These are phyloP conservation scores for Teunomyces funiuensis DNA, from an alignment of 805 yeast genomes.

Conservation along the genomic window DNA sequence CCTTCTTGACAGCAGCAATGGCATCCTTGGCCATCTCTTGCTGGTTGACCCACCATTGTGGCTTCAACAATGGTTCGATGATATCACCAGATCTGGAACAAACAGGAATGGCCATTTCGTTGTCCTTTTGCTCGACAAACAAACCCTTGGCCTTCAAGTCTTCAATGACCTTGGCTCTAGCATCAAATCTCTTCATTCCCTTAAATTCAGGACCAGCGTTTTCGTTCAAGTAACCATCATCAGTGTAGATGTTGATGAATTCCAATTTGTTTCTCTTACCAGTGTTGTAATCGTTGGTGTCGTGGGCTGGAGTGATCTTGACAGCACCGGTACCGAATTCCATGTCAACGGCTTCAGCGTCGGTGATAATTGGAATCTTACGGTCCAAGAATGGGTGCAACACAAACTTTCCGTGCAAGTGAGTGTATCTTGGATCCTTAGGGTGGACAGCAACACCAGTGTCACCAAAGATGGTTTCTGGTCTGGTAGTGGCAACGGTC, in stretches of 20 bases:
- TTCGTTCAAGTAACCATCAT: slow-evolving; percentile 87
- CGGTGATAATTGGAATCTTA: slow-evolving; percentile 83
- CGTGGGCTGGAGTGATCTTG: slow-evolving; percentile 98
- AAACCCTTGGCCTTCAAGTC: slow-evolving; percentile 72
- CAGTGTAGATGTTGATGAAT: slow-evolving; percentile 86
- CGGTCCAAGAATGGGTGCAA: slow-evolving; percentile 88
- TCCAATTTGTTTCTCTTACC: slow-evolving; percentile 93
- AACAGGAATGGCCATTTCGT: slow-evolving; percentile 91
- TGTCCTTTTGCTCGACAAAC: slow-evolving; percentile 81
- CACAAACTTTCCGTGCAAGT: slow-evolving; percentile 90
- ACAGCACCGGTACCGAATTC: slow-evolving; percentile 99
- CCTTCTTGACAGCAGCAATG: slow-evolving; percentile 77
- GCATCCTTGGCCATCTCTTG: slow-evolving; percentile 85
- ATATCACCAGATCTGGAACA: slow-evolving; percentile 97
- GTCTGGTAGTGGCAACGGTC: slow-evolving; percentile 97
- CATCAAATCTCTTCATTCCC: slow-evolving; percentile 93
- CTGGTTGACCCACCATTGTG: slow-evolving; percentile 99
- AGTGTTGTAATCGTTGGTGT: slow-evolving; percentile 92
- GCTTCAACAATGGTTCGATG: slow-evolving; percentile 94
- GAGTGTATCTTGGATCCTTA: slow-evolving; percentile 86
- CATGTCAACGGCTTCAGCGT: slow-evolving; percentile 95
- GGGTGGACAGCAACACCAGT: slow-evolving; percentile 98
- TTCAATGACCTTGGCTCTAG: slow-evolving; percentile 81
- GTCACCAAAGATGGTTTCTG: slow-evolving; percentile 97
- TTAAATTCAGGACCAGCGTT: slow-evolving; percentile 85